phyloP scores from a whole-genome alignment of 2,329 filamentous ascomycete genomes.

The Gliomastix tumulicola region DNA sequence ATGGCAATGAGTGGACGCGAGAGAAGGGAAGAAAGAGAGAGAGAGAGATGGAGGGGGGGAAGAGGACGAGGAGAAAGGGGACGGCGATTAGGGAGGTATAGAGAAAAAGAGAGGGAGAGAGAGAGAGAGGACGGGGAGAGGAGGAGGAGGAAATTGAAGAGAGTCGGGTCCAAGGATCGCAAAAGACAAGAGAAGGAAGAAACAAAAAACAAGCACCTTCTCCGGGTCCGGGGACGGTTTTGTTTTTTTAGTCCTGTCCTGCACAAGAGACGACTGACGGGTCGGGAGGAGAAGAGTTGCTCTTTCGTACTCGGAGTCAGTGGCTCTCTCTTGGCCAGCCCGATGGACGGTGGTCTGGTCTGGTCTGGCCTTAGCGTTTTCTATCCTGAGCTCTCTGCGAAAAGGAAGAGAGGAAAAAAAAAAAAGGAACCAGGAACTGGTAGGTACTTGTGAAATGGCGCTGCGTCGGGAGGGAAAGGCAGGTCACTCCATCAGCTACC shows the following conservation, averaged over 20 bases:
- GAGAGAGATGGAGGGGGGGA: background rate
- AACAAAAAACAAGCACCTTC: constrained; percentile 2
- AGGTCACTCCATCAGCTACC: too few species aligned
- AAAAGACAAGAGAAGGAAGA: constrained; percentile 5
- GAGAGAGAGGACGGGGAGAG: background rate
- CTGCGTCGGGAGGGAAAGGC: constrained; percentile 14
- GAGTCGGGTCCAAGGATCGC: constrained; percentile 21
- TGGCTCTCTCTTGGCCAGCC: background rate
- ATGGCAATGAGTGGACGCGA: too few species aligned
- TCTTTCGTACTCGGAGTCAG: background rate
- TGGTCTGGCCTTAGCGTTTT: background rate
- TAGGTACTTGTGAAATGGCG: too few species aligned
- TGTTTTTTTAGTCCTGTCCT: constrained; percentile 17
- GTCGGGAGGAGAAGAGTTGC: background rate
- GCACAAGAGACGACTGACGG: too few species aligned
- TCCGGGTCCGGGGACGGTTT: constrained; percentile 19
- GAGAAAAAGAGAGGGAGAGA: too few species aligned
- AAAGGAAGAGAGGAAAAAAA: too few species aligned
- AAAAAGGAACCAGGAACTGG: too few species aligned
- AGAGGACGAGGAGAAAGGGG: constrained; percentile 2
- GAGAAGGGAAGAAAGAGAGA: constrained; percentile 8
- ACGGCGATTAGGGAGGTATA: too few species aligned
- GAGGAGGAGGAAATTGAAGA: constrained; percentile 14
- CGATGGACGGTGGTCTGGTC: background rate
- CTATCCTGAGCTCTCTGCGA: too few species aligned